These are phyloP conservation scores for Rhodamnia rubescens DNA, from an alignment of 345 rosid genomes.

Conservation along the genomic window DNA sequence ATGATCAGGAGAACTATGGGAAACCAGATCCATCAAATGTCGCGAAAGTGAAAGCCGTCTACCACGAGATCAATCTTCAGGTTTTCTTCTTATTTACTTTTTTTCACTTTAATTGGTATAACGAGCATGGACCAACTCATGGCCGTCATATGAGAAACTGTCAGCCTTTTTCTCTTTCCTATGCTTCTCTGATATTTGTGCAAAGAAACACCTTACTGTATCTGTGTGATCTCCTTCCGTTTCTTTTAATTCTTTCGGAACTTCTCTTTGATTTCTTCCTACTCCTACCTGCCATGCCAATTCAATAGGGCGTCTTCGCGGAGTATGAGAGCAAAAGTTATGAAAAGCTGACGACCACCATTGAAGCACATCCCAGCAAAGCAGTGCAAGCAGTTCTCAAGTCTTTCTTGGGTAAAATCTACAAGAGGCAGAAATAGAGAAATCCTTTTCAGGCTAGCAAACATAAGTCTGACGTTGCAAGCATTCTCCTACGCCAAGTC, in stretches of 20 bases:
- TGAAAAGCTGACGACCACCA: conserved; percentile 40
- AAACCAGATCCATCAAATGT: conserved; percentile 49
- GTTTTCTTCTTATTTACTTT: conserved; percentile 9
- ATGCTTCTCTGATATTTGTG: background rate
- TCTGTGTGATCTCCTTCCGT: background rate
- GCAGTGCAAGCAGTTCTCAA: conserved; percentile 74
- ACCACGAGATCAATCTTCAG: conserved; percentile 61
- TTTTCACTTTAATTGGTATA: background rate
- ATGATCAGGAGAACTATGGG: conserved; percentile 66
- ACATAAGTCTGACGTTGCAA: background rate
- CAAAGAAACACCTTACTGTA: background rate
- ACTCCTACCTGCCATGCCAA: background rate
- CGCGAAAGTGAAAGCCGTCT: conserved; percentile 61
- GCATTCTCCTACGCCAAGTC: background rate
- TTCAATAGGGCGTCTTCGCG: conserved; percentile 38
- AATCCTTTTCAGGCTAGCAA: background rate
- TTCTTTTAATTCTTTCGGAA: background rate
- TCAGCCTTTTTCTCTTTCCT: background rate
- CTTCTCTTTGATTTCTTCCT: background rate
- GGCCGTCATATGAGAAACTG: background rate
- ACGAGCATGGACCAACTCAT: background rate
- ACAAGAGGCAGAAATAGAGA: conserved; percentile 67
- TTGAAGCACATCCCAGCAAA: conserved; percentile 63
- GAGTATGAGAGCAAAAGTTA: conserved; percentile 78
- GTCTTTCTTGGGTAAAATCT: conserved; percentile 78